Base-by-base conservation (phyloP, 495 filamentous ascomycete genomes). In the Neurospora pannonica region DNA sequence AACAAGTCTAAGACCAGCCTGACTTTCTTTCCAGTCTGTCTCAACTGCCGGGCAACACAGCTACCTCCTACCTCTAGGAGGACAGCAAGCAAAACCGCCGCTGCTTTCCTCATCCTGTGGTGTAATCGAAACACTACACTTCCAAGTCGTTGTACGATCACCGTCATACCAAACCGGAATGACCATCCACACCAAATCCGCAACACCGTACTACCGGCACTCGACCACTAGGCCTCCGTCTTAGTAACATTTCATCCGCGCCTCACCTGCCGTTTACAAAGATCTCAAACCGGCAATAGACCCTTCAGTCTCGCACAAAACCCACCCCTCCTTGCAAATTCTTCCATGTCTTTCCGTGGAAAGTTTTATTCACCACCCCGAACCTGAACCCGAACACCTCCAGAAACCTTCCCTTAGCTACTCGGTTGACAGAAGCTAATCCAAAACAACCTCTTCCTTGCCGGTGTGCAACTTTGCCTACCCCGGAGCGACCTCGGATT, bases 71-170 rank as follows among this genome's bases (percentile, higher is more conserved):
- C 54, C 54, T 17, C 54, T 34, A 34, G 54, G 54, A 34, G 54
- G 54, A 34, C 54, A 5, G 34, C 15, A 67, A 67, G 28, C 54
- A 60, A 72, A 38, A 38, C 73, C 28, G 38, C 70, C 46, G 43
- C 71, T 24, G 71, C 34, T 71, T 36, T 43, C 36, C 46, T 70
- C 13, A 24, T n/a, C 54, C 74, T 77, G 74, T 38, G 4, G 75
- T 75, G 74, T 74, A 70, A 77, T 74, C 48, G 40, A 21, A 46
- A 70, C 73, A 67, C 54, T 34, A 67, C 42, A 36, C 37, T 28
- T 75, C 19, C 70, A 62, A 38, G 43, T 54, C 70, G 70, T 40
- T 71, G 75, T 74, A 75, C 71, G 70, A 70, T 71, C 31, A 39
- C 42, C 62, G 75, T 77, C 46, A 36, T 31, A 74, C 73, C 71